A percentile compares a stretch with the other conserved stretches of the same genome.
Conservation (phyloP, 768 basidiomycete genomes). For the Coprinopsis strossmayeri region DNA sequence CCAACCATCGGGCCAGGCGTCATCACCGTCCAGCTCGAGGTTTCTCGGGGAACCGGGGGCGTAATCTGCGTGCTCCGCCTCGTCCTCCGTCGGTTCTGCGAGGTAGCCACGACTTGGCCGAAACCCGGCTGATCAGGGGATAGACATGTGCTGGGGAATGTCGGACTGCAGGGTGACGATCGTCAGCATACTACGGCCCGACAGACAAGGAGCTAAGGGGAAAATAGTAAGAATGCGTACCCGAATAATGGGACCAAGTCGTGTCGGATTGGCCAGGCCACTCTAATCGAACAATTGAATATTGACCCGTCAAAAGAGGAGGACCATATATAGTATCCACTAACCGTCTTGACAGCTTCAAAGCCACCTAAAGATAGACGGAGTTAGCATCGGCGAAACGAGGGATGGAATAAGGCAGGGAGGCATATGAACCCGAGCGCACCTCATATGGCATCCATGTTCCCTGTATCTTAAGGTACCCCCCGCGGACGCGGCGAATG, state of each 20-base stretch:
- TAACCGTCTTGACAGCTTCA: constrained; percentile 73
- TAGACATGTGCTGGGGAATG: constrained; percentile 77
- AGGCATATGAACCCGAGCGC: constrained; percentile 16
- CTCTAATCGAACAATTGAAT: constrained; percentile 35
- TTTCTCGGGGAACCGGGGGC: constrained; percentile 23
- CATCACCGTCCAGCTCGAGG: constrained; percentile 42
- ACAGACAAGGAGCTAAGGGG: constrained; percentile 5
- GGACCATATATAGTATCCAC: constrained; percentile 22
- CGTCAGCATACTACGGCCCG: neutral
- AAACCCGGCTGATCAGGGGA: constrained; percentile 83
- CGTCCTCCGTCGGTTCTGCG: constrained; percentile 53
- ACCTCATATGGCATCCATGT: constrained; percentile 95
- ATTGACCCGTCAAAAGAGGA: constrained; percentile 11
- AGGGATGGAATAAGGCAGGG: constrained; percentile 6
- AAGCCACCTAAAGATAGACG: constrained; percentile 52
- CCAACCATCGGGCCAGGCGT: constrained; percentile 26
- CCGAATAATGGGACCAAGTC: constrained; percentile 86
- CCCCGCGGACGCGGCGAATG: constrained; percentile 79
- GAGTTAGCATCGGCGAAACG: constrained; percentile 3
- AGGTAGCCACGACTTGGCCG: constrained; percentile 69
- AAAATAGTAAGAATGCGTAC: constrained; percentile 35
- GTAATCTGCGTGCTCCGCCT: constrained; percentile 42
- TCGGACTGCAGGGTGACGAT: constrained; percentile 45
- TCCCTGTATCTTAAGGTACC: constrained; percentile 88
- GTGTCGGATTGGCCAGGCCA: constrained; percentile 84